Conservation (phyloP, 1,284 basidiomycete genomes). For the Earliella scabrosa region DNA sequence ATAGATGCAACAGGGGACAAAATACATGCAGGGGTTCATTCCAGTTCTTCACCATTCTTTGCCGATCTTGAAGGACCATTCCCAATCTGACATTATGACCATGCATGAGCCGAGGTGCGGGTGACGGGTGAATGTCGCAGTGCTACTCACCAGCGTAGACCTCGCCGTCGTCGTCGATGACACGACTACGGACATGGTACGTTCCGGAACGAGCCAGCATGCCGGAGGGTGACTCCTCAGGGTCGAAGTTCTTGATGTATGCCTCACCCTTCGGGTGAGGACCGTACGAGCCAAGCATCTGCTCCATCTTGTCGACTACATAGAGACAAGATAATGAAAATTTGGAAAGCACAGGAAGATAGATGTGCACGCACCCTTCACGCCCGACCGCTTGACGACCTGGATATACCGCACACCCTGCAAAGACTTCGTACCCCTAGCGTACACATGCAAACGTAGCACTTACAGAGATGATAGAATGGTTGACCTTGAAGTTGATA, state of each 20-base stretch:
- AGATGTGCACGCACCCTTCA: slow-evolving; percentile 54
- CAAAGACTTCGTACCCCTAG: slow-evolving; percentile 9
- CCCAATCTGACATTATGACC: slow-evolving; percentile 66
- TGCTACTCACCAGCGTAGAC: slow-evolving; percentile 69
- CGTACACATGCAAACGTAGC: not conserved
- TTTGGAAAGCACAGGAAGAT: not conserved
- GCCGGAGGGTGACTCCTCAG: slow-evolving; percentile 84
- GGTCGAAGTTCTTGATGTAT: slow-evolving; percentile 73
- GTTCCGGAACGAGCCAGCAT: slow-evolving; percentile 78
- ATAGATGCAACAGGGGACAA: slow-evolving; percentile 26
- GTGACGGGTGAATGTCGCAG: not conserved
- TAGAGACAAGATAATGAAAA: not conserved
- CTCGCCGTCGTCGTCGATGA: slow-evolving; percentile 82
- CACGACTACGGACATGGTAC: slow-evolving; percentile 79
- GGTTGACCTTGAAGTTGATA: slow-evolving; percentile 82
- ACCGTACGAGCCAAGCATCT: slow-evolving; percentile 91
- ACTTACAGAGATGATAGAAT: slow-evolving; percentile 81
- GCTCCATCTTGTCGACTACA: slow-evolving; percentile 84
- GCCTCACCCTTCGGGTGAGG: slow-evolving; percentile 61
- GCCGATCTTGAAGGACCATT: slow-evolving; percentile 81
- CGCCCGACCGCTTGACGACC: slow-evolving; percentile 76
- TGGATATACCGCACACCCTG: slow-evolving; percentile 87
- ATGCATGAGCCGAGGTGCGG: not conserved
- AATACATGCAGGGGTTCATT: slow-evolving; percentile 14
- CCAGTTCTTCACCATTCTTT: slow-evolving; percentile 71